Evolutionary conservation across 2,329 filamentous ascomycete genomes (phyloP), one percentile per base, ranked within the genome.

Genomic region (Diaporthe ampelina): DNA sequence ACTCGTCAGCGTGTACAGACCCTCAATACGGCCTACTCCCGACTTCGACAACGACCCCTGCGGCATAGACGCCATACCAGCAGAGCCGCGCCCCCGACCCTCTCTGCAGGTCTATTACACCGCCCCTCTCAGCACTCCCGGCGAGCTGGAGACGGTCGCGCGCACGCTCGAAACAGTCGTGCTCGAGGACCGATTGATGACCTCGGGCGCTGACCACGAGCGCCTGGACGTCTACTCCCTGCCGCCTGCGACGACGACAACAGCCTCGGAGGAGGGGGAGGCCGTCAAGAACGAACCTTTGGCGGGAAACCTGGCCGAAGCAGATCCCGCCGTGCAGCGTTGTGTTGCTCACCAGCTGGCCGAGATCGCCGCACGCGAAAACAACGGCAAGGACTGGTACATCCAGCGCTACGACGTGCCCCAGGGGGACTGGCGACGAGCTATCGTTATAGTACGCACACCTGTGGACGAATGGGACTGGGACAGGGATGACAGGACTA

Each of bases 181-280:
- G 70, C 70, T 72, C 24, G 35, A 43, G 43, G 15, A 40, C n/a
- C 65, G 65, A 4, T 68, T 68, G 37, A 19, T n/a, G 6, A 68
- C 65, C 65, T 68, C 65, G 15, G 48, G 65, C 65, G 65, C 65
- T 24, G 21, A 54, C 21, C 43, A 68, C 32, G 57, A 72, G 45
- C 70, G 70, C 45, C 70, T 72, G 29, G 57, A 72, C n/a, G 57
- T 72, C 70, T 72, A 72, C 57, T 45, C 56, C 45, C 70, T 72
- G 40, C 70, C 70, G 70, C 70, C 57, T 29, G 57, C 56, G 19
- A 40, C 35, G 19, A 21, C 43, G 4, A 40, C 21, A 19, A n/a
- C 29, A 32, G 29, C 29, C 29, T 32, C 29, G n/a, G 58, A 43
- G 24, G 37, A 52, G 15, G 70, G 35, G 43, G 54, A 72, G 19